Conservation (phyloP, 345 rosid species). For the Linum usitatissimum region DNA sequence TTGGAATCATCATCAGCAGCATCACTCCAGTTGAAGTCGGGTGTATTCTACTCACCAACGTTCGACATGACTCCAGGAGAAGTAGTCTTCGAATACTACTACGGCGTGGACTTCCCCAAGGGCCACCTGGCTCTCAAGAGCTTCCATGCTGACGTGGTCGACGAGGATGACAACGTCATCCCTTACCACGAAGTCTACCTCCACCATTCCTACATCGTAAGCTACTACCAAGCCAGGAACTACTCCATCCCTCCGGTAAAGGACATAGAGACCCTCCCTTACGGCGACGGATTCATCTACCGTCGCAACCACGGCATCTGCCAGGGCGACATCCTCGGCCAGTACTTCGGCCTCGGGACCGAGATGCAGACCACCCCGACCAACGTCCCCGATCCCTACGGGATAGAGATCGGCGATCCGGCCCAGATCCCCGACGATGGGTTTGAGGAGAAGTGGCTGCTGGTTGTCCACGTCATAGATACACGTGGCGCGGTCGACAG, state of each 20-base stretch:
- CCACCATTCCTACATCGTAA: not conserved
- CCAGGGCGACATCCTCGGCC: not conserved
- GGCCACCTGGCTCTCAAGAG: constrained; percentile 4
- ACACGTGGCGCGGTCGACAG: not conserved
- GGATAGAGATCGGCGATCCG: not conserved
- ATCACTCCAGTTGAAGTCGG: too few species aligned
- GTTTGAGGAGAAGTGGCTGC: not conserved
- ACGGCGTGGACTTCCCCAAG: not conserved
- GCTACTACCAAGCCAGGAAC: not conserved
- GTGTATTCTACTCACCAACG: not conserved
- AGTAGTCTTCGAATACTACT: not conserved
- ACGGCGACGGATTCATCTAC: not conserved
- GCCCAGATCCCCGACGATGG: not conserved
- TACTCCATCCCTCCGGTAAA: not conserved
- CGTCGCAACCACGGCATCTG: not conserved
- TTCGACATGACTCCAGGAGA: not conserved
- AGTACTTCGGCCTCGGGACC: not conserved
- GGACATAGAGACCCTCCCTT: not conserved
- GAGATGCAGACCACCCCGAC: not conserved
- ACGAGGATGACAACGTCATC: not conserved
- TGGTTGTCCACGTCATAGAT: not conserved
- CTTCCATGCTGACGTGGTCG: not conserved
- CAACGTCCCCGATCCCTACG: constrained; percentile 1
- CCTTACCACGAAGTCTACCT: constrained; percentile 1
- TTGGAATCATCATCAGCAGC: too few species aligned